A percentile compares a stretch with the other conserved stretches of the same genome.
These are phyloP conservation scores for Ramalina intermedia DNA, from an alignment of 495 filamentous ascomycete genomes.

Conservation along the genomic window DNA sequence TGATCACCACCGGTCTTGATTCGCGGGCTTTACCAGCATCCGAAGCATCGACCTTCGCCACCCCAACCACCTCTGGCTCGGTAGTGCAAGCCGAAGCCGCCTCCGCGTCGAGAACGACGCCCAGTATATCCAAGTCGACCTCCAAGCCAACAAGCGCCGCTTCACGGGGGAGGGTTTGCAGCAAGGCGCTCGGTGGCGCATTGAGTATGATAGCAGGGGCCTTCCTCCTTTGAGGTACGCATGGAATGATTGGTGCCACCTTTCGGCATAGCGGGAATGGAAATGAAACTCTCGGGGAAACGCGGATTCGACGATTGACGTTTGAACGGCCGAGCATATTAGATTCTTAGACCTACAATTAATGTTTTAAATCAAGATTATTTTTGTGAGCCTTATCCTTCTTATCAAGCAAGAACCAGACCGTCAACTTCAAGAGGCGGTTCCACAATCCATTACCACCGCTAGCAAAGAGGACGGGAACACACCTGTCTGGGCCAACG, in stretches of 20 bases:
- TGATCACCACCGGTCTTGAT: slow-evolving; percentile 19
- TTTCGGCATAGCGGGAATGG: not conserved
- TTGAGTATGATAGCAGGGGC: not conserved
- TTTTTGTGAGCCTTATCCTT: too few species aligned
- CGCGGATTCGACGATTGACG: too few species aligned
- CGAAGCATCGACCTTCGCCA: slow-evolving; percentile 2
- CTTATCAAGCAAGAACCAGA: too few species aligned
- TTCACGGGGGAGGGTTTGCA: not conserved
- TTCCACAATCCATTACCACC: too few species aligned
- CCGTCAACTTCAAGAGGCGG: too few species aligned
- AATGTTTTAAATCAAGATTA: too few species aligned
- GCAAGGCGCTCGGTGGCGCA: not conserved
- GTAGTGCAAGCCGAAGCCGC: slow-evolving; percentile 1
- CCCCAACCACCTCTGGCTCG: not conserved
- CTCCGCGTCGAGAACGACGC: not conserved
- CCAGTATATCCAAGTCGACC: not conserved
- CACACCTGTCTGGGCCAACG: slow-evolving; percentile 33
- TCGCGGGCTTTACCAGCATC: slow-evolving; percentile 6
- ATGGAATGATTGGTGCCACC: not conserved
- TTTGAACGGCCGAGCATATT: too few species aligned
- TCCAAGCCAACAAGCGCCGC: not conserved
- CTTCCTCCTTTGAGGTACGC: not conserved
- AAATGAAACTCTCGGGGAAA: not conserved
- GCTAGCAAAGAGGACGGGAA: not conserved
- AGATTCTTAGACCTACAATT: too few species aligned